Evolutionary conservation across 2,329 filamentous ascomycete genomes (phyloP), one percentile per base, ranked within the genome.

Genomic region (Pestalotiopsis sp.): DNA sequence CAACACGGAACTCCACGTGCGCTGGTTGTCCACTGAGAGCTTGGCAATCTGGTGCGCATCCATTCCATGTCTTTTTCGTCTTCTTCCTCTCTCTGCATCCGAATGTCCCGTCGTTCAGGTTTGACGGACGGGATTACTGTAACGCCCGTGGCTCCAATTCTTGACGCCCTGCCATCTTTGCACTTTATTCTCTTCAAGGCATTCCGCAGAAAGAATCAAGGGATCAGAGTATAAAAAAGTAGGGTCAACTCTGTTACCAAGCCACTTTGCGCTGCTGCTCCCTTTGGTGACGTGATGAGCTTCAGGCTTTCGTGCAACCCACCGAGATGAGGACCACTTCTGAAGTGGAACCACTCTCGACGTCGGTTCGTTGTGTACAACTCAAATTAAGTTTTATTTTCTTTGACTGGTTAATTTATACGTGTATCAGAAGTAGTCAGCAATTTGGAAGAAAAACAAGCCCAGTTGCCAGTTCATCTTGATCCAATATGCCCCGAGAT

Each of bases 1-100:
- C 57, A 25, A 23, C 36, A 14, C 38, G 59, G 27, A 23, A 36
- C 59, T 62, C 59, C 59, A 62, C 59, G 59, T 62, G 59, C 25
- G 31, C 31, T 62, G 27, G 6, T 52, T 52, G 20, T 52, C 45
- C 45, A 52, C 45, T 23, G 17, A n/a, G 45, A 52, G 45, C 45
- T 52, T 52, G 45, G 45, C 45, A n/a, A 52, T 20, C 17, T 52
- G 45, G 17, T n/a, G 11, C 14, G 45, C 20, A 52, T 36, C 31
- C 31, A 36, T 17, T 52, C 17, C n/a, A 52, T n/a, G 45, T 52
- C 17, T n/a, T n/a, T 23, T 23, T 23, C 23, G 23, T 23, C 45
- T 17, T 9, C 17, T 52, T 20, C 45, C 17, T 6, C 17, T 9
- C 45, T n/a, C 4, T 52, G 45, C 45, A 20, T 52, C 45, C 45